These are phyloP conservation scores for Hygrophorus russula DNA, from an alignment of 768 basidiomycete species.

Conservation along the genomic window DNA sequence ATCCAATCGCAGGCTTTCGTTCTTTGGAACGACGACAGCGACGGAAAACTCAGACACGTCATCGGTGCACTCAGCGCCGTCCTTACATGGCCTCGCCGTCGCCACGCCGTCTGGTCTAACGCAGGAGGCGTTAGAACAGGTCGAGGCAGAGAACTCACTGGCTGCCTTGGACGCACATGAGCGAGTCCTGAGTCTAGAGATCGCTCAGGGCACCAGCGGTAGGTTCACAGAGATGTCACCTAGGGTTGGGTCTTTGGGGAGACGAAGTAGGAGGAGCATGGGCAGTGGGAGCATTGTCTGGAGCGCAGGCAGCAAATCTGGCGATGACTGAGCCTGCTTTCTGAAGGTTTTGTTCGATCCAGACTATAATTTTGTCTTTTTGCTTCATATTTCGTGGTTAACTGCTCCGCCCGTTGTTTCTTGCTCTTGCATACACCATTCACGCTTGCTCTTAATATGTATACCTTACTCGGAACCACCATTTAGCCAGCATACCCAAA, in stretches of 20 bases:
- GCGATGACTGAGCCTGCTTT: conserved; percentile 32
- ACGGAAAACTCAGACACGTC: conserved; percentile 33
- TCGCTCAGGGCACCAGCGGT: conserved; percentile 59
- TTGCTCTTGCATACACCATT: background rate
- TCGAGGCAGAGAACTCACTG: conserved; percentile 65
- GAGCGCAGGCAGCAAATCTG: conserved; percentile 75
- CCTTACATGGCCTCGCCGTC: conserved; percentile 23
- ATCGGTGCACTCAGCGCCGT: conserved; percentile 34
- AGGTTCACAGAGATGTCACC: conserved; percentile 73
- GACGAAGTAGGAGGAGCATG: conserved; percentile 47
- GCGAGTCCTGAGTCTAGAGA: conserved; percentile 55
- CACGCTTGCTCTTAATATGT: background rate
- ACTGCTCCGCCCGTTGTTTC: no score
- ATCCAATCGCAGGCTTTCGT: conserved; percentile 48
- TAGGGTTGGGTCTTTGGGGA: conserved; percentile 36
- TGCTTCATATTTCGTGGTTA: no score
- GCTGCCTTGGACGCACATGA: conserved; percentile 77
- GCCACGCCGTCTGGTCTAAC: conserved; percentile 39
- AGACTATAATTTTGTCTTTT: background rate
- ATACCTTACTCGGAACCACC: background rate
- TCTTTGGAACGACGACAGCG: conserved; percentile 50
- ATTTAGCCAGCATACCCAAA: conserved; percentile 14
- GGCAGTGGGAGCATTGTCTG: conserved; percentile 73
- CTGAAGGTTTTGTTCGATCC: conserved; percentile 40
- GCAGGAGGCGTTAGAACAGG: conserved; percentile 67